Percentiles rank a stretch among this genome's conserved stretches.
phyloP scores from a whole-genome alignment of 1,284 basidiomycete genomes.

The Erythrobasidium hasegawianum region DNA sequence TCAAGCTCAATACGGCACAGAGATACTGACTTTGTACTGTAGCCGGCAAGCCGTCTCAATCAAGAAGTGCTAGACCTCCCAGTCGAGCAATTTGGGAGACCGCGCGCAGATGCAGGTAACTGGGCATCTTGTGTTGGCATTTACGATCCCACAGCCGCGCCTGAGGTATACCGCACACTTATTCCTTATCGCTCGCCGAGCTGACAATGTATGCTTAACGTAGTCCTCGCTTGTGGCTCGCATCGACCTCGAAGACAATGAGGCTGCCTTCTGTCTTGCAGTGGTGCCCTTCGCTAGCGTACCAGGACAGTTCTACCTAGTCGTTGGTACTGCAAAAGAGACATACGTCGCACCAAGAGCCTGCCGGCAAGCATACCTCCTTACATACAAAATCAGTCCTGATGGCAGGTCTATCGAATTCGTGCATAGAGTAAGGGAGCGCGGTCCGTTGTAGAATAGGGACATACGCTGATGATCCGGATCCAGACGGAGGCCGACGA shows the following conservation, averaged over 20 bases:
- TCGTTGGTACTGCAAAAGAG: slow-evolving; percentile 88
- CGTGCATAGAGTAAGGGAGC: slow-evolving; percentile 62
- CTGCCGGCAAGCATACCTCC: slow-evolving; percentile 79
- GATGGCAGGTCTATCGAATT: slow-evolving; percentile 79
- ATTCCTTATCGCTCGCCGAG: no score
- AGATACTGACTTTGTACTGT: neutral
- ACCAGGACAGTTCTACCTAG: slow-evolving; percentile 72
- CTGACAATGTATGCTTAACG: slow-evolving; percentile 37
- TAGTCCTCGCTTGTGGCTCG: slow-evolving; percentile 67
- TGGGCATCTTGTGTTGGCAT: slow-evolving; percentile 94
- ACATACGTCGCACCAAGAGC: slow-evolving; percentile 76
- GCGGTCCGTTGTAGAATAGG: no score
- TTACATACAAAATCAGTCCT: slow-evolving; percentile 77
- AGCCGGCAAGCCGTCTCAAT: slow-evolving; percentile 47
- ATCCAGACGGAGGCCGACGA: slow-evolving; percentile 88
- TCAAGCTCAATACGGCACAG: slow-evolving; percentile 42
- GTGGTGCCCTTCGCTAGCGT: slow-evolving; percentile 78
- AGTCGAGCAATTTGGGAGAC: slow-evolving; percentile 73
- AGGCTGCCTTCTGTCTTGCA: slow-evolving; percentile 88
- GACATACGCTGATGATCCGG: slow-evolving; percentile 4
- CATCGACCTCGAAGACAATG: slow-evolving; percentile 83
- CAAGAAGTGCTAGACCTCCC: slow-evolving; percentile 72
- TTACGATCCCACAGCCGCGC: slow-evolving; percentile 63
- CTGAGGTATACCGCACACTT: slow-evolving; percentile 60
- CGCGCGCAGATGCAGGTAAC: slow-evolving; percentile 79